These are phyloP conservation scores for Blakeslea trispora DNA, from an alignment of 371 early-diverging fungal genomes.

Conservation along the genomic window DNA sequence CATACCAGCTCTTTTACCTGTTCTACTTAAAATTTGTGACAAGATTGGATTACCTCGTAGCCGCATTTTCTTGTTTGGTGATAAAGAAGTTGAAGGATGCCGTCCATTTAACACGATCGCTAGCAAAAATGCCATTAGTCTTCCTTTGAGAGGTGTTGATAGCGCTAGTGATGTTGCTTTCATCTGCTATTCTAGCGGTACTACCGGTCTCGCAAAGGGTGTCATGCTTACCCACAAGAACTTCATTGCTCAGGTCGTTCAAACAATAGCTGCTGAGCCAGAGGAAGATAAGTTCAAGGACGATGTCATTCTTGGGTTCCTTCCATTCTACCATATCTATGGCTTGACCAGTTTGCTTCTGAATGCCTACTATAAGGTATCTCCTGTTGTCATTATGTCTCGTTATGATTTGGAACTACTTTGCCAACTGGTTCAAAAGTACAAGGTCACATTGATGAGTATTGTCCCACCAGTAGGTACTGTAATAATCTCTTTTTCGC, in stretches of 20 bases:
- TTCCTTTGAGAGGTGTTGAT: conserved; percentile 27
- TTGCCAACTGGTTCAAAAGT: conserved; percentile 57
- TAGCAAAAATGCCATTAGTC: conserved; percentile 13
- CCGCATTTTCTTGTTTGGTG: conserved; percentile 25
- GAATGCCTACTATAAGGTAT: conserved; percentile 34
- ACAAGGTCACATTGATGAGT: conserved; percentile 66
- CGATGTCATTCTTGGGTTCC: conserved; percentile 62
- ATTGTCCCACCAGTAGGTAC: conserved; percentile 81
- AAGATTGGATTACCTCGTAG: conserved; percentile 17
- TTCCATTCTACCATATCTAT: conserved; percentile 86
- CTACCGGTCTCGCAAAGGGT: conserved; percentile 74
- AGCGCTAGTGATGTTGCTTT: conserved; percentile 63
- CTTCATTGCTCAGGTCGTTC: conserved; percentile 31
- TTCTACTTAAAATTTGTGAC: conserved; percentile 15
- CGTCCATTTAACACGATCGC: conserved; percentile 11
- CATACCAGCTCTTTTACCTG: conserved; percentile 24
- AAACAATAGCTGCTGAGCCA: conserved; percentile 18
- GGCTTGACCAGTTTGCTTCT: conserved; percentile 53
- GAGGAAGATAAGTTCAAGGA: conserved; percentile 20
- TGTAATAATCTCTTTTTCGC: not conserved
- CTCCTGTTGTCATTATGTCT: conserved; percentile 58
- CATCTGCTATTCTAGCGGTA: conserved; percentile 89
- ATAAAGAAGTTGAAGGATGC: conserved; percentile 11
- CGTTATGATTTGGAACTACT: conserved; percentile 65
- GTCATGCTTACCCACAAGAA: conserved; percentile 45